Evolutionary conservation across 2,329 filamentous ascomycete species (phyloP), one percentile per base, ranked within the genome.

Genomic region (Alternaria angustiovoidea): DNA sequence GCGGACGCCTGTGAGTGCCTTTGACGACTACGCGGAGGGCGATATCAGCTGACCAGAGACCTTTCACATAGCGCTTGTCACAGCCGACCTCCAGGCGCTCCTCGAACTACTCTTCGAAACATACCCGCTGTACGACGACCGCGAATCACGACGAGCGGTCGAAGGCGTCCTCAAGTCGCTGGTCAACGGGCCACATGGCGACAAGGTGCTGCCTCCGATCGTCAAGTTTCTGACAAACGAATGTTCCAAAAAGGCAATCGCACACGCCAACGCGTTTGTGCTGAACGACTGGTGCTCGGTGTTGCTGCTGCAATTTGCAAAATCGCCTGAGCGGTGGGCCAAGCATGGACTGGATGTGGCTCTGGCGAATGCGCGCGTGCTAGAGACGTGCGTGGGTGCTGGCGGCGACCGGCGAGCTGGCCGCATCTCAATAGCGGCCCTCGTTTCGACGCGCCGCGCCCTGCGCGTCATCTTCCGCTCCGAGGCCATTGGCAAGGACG

Each of bases 281-380:
- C 83, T 99, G 68, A 85, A 95, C 14, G 92, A 97, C 78, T 99
- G 94, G 94, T 93, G 89, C 78, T 91, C 90, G 59, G 78, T 94
- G 59, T 81, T 97, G 51, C 86, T 97, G 68, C 89, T 94, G 71
- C 85, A 90, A 59, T 83, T 93, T 26, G 86, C 86, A 32, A 84
- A 85, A 48, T 86, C 80, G 49, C 77, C 86, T 16, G 75, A 84
- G 9, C 77, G 86, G 43, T 93, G 89, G 89, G 85, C 87, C 51
- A 83, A 83, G 71, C 88, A 89, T 76, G 87, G 87, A 54, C 72
- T 84, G 63, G 88, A 92, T 34, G 80, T 95, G 42, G 80, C 96
- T 28, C 78, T 87, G 34, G 86, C 90, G 49, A 84, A 91, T 75
- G 91, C 92, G 24, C 88, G 89, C 73, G 87, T 89, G 16, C 81